Evolutionary conservation across 2,329 filamentous ascomycete genomes (phyloP), one percentile per base, ranked within the genome.

Genomic region (Fusarium sp.): DNA sequence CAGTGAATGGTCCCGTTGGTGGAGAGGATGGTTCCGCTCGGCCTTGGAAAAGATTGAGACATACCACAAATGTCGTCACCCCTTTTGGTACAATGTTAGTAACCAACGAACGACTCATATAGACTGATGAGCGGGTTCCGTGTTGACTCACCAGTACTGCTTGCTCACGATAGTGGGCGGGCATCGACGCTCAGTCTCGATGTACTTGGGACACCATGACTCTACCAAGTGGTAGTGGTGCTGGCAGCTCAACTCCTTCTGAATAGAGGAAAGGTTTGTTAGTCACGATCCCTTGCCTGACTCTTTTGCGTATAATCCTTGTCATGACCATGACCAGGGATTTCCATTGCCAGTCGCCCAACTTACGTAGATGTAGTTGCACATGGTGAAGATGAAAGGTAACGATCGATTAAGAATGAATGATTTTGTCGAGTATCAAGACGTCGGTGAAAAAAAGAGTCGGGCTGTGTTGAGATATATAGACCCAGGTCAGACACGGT

Each of bases 211-310:
- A 60, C 84, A 85, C 84, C 84, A 85, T 29, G 84, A 85, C 68
- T 85, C 84, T 64, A 85, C 84, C 70, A 84, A 78, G 72, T 88
- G 87, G 80, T 86, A 87, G 78, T 88, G 85, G 62, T 84, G 82
- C 71, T 86, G 83, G 70, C 87, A 88, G 79, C 86, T 86, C 68
- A 88, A 83, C 69, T 88, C 85, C 67, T 87, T 86, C 86, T 87
- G 70, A 24, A 59, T 7, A 20, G 27, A 22, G 46, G 27, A 44
- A 27, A 2, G 17, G 5, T 33, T 10, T 59, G 65, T 77, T 61
- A 76, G 72, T 69, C 63, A 73, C 60, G 35, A 58, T 42, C 14
- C 33, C 49, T 62, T 61, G 8, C n/a, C 49, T 31, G 31, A 36
- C 22, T 22, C 53, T 46, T 33, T 16, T 35, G 24, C 36, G 49